phyloP scores from a whole-genome alignment of 192 early-diverging fungal genomes.

The Coemansia sp. region DNA sequence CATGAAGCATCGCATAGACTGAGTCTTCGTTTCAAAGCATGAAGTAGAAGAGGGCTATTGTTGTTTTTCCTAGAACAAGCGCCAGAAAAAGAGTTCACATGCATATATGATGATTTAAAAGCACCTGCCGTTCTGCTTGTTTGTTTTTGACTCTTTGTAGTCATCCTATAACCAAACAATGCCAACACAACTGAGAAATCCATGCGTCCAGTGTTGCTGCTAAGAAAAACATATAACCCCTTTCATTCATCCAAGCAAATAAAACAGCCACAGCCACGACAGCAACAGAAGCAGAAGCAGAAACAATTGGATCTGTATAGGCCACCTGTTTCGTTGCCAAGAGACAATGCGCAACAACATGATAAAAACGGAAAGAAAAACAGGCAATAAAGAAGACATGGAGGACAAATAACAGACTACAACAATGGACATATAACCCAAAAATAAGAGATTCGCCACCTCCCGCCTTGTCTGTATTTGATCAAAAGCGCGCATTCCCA shows the following conservation, averaged over 20 bases:
- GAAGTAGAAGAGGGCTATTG: not conserved
- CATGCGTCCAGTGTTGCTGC: not conserved
- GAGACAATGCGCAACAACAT: not conserved
- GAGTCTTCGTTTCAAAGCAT: not conserved
- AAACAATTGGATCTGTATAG: not conserved
- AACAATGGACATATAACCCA: not conserved
- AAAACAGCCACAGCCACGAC: not conserved
- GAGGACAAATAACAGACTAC: not conserved
- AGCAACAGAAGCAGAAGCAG: not conserved
- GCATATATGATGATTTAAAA: slow-evolving; percentile 4
- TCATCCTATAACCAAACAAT: not conserved
- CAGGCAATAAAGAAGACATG: not conserved
- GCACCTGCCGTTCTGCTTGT: not conserved
- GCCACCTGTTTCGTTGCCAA: not conserved
- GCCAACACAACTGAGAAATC: not conserved
- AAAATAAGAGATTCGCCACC: not conserved
- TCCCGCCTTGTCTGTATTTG: not conserved
- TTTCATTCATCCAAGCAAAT: no score
- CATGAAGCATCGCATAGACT: not conserved
- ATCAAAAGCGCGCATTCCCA: not conserved
- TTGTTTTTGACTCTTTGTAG: not conserved
- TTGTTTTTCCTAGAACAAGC: not conserved
- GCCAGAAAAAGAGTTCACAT: not conserved
- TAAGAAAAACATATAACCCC: no score
- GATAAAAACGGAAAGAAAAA: not conserved